These are phyloP conservation scores for Teunomyces gatunensis DNA, from an alignment of 805 yeast genomes.

Conservation along the genomic window DNA sequence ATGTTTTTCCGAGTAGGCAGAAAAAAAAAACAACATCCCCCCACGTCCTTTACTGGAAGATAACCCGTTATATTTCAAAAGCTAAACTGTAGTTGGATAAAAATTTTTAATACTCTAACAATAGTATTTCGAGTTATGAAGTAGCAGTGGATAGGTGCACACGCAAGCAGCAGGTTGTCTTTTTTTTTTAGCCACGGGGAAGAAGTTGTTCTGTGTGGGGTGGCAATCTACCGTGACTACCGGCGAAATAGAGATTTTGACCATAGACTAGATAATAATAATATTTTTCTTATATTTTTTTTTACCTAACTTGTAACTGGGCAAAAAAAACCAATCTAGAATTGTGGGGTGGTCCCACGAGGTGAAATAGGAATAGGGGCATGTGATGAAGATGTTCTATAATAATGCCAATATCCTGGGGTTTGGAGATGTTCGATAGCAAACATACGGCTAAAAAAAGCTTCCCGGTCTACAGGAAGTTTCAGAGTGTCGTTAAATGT, in stretches of 20 bases:
- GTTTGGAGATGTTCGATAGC: too few species aligned
- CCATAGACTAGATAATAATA: background rate
- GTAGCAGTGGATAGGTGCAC: too few species aligned
- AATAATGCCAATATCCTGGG: too few species aligned
- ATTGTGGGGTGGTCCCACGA: constrained; percentile 4
- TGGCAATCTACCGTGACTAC: background rate
- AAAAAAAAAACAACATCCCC: too few species aligned
- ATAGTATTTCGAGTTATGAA: too few species aligned
- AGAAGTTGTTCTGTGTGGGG: background rate
- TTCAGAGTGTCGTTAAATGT: background rate
- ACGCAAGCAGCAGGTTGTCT: background rate
- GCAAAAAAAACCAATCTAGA: background rate
- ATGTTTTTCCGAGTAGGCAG: background rate
- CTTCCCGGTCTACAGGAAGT: background rate
- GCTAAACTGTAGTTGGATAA: too few species aligned
- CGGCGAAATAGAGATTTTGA: background rate
- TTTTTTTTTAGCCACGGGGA: background rate
- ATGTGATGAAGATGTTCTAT: background rate
- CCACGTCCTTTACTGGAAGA: too few species aligned
- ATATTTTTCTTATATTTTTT: background rate
- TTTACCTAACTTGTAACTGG: background rate
- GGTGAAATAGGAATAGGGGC: constrained; percentile 3
- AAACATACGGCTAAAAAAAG: too few species aligned
- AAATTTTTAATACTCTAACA: too few species aligned
- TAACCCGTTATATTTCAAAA: too few species aligned